Conservation (phyloP, 2,329 filamentous ascomycete genomes). For the Grosmannia huntii region DNA sequence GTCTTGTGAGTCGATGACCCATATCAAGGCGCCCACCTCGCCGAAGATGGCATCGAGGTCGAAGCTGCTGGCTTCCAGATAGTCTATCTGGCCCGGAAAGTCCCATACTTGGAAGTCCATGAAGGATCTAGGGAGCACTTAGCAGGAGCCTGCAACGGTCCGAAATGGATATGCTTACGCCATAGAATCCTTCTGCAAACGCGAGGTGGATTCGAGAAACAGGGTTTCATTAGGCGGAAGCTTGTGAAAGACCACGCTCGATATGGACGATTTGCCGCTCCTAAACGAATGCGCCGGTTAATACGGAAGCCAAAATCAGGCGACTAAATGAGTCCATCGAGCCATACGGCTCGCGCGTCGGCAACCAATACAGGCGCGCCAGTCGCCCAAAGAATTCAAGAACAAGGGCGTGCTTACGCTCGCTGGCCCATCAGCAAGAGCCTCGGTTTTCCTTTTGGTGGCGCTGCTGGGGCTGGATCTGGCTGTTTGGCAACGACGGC, state of each 20-base stretch:
- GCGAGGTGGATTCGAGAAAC: constrained; percentile 87
- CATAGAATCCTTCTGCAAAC: constrained; percentile 89
- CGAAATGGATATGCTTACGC: constrained; percentile 47
- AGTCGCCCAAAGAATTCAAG: not conserved
- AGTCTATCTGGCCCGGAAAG: constrained; percentile 85
- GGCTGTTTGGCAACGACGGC: constrained; percentile 20
- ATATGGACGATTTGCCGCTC: constrained; percentile 96
- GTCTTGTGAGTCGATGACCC: constrained; percentile 97
- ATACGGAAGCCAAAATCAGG: constrained; percentile 4
- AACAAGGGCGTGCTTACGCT: constrained; percentile 44
- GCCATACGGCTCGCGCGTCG: not conserved
- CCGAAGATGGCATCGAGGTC: constrained; percentile 91
- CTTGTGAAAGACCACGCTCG: constrained; percentile 98
- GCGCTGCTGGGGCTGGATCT: constrained; percentile 30
- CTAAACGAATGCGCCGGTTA: constrained; percentile 30
- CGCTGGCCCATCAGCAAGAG: constrained; percentile 90
- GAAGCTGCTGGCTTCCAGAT: constrained; percentile 75
- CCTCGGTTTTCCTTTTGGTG: constrained; percentile 61
- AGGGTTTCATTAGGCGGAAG: constrained; percentile 90
- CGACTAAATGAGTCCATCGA: not conserved
- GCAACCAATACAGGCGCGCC: not conserved
- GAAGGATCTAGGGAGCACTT: constrained; percentile 57
- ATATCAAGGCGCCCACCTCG: constrained; percentile 86
- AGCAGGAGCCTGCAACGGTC: not conserved
- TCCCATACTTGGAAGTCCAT: constrained; percentile 99